A percentile compares a stretch with the other conserved stretches of the same genome.
Evolutionary conservation across 192 early-diverging fungal species (phyloP).

Genomic region (Geranomyces variabilis): DNA sequence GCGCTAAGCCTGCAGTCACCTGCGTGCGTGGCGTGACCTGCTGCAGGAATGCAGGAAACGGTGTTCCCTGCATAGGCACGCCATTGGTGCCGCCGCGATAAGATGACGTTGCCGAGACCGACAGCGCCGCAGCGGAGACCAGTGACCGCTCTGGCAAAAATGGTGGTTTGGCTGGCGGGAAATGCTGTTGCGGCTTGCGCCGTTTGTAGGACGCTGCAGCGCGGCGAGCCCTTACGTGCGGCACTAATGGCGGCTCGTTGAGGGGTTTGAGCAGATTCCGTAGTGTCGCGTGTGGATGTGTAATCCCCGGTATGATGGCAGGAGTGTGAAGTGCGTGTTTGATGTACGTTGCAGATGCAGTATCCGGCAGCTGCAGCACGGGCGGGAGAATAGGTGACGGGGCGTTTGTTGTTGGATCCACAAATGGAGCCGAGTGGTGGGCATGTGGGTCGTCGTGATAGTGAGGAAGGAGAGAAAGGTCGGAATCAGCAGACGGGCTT

Average conservation of each 20-base stretch:
- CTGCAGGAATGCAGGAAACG: slow-evolving; percentile 28
- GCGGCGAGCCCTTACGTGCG: slow-evolving; percentile 27
- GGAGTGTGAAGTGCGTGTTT: neutral
- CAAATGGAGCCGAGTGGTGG: neutral
- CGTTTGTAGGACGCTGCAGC: slow-evolving; percentile 22
- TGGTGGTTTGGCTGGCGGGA: slow-evolving; percentile 27
- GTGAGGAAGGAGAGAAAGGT: no score
- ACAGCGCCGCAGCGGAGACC: neutral
- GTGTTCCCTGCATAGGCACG: neutral
- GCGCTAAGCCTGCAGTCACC: slow-evolving; percentile 24
- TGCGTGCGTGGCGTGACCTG: slow-evolving; percentile 28
- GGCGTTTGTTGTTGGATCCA: slow-evolving; percentile 1
- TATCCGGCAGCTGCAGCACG: neutral
- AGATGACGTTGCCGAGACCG: neutral
- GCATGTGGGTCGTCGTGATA: neutral
- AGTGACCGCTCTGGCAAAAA: slow-evolving; percentile 18
- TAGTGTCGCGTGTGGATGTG: slow-evolving; percentile 5
- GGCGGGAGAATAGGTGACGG: neutral
- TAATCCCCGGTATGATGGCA: neutral
- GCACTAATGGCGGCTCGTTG: slow-evolving; percentile 23
- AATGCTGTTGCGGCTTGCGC: slow-evolving; percentile 21
- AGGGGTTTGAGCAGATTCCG: slow-evolving; percentile 16
- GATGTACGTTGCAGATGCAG: no score
- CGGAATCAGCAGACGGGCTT: no score
- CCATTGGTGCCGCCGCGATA: neutral